Conservation (phyloP, 768 basidiomycete species). For the Lentinus brumalis region DNA sequence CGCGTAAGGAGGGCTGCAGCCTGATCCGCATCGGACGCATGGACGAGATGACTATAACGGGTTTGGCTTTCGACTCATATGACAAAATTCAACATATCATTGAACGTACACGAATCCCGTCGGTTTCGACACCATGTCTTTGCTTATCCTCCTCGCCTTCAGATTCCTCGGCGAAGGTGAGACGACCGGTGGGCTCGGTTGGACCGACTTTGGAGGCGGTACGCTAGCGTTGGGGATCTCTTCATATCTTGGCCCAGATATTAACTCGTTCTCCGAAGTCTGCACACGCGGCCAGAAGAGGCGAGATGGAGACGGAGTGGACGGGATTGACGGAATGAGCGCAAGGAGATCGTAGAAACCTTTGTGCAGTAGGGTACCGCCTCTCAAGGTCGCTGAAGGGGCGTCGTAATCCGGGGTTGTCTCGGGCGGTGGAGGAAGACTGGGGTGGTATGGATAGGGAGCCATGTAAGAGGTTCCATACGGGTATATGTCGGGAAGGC, state of each 20-base stretch:
- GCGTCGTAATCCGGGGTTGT: conserved; percentile 11
- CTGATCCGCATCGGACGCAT: conserved; percentile 90
- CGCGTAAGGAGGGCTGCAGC: conserved; percentile 82
- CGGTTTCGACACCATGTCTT: conserved; percentile 87
- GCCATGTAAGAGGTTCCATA: conserved; percentile 26
- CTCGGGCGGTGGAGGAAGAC: conserved; percentile 5
- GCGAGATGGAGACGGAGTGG: conserved; percentile 62
- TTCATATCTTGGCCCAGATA: conserved; percentile 74
- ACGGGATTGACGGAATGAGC: conserved; percentile 67
- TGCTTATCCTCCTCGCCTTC: conserved; percentile 72
- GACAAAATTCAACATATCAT: neutral
- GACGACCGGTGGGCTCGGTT: conserved; percentile 33
- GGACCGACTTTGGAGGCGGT: conserved; percentile 28
- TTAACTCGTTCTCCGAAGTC: conserved; percentile 39
- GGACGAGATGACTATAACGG: conserved; percentile 74
- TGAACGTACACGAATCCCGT: conserved; percentile 79
- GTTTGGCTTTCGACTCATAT: neutral
- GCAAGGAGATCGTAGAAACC: conserved; percentile 89
- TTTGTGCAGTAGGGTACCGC: conserved; percentile 78
- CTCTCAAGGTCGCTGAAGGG: conserved; percentile 36
- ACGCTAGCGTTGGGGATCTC: conserved; percentile 39
- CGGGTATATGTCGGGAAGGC: conserved; percentile 23
- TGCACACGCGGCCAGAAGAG: conserved; percentile 55
- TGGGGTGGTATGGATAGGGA: conserved; percentile 41
- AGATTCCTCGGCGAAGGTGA: conserved; percentile 38